phyloP scores from a whole-genome alignment of 768 basidiomycete species.

The Cyclocybe cylindracea region DNA sequence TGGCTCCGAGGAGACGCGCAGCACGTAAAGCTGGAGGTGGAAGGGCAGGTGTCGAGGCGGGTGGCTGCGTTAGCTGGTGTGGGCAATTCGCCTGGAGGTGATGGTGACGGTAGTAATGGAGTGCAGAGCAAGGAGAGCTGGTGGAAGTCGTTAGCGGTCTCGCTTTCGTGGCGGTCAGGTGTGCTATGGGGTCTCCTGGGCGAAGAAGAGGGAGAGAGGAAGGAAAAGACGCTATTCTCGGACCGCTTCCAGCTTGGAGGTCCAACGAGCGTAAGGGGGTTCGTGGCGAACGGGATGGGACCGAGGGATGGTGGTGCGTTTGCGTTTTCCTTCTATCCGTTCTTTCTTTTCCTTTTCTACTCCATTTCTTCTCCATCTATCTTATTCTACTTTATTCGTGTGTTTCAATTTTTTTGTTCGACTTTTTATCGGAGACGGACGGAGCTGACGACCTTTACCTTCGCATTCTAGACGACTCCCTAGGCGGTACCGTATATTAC shows the following conservation, averaged over 20 bases:
- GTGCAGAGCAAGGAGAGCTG: background rate
- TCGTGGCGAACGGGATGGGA: constrained; percentile 76
- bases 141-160: constrained; percentile 55
- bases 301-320: constrained; percentile 69
- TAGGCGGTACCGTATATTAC: constrained; percentile 85
- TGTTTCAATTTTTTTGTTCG: background rate
- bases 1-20: constrained; percentile 72
- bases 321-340: too few species aligned
- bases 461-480: constrained; percentile 61
- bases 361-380: background rate
- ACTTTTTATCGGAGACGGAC: background rate
- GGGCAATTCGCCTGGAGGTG: constrained; percentile 39
- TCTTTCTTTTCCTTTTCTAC: background rate
- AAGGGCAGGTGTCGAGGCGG: constrained; percentile 61
- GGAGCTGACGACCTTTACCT: too few species aligned
- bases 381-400: too few species aligned
- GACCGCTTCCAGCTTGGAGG: constrained; percentile 96
- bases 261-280: constrained; percentile 80
- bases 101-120: too few species aligned
- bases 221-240: constrained; percentile 51
- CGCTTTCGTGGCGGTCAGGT: constrained; percentile 73
- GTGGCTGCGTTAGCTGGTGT: constrained; percentile 48
- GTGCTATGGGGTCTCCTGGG: constrained; percentile 62
- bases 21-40: constrained; percentile 74
- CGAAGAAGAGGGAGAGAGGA: constrained; percentile 9